Evolutionary conservation across 1,139 yeast genomes (phyloP).

Genomic region (Pichiaceae sp.): DNA sequence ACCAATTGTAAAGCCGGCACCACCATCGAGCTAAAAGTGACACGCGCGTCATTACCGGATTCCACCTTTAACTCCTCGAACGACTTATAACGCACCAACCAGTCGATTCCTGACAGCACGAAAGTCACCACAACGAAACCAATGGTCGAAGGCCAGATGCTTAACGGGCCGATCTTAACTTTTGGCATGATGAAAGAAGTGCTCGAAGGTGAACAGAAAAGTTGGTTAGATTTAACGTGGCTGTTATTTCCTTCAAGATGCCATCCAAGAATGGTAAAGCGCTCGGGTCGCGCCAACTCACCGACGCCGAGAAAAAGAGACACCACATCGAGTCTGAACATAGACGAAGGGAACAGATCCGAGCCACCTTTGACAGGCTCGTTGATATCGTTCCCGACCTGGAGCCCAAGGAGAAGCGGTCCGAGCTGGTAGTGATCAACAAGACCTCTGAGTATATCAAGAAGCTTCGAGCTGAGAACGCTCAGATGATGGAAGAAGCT

Average conservation of each 20-base stretch:
- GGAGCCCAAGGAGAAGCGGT: slow-evolving; percentile 26
- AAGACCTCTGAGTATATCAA: slow-evolving; percentile 22
- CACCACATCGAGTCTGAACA: slow-evolving; percentile 35
- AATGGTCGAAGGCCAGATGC: slow-evolving; percentile 8
- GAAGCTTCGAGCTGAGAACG: slow-evolving; percentile 15
- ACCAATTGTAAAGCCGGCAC: slow-evolving; percentile 56
- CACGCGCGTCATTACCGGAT: slow-evolving; percentile 7
- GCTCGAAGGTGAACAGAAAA: too few relatives aligned
- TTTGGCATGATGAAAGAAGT: slow-evolving; percentile 5
- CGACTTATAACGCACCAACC: slow-evolving; percentile 16
- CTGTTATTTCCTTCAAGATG: too few relatives aligned
- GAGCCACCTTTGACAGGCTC: slow-evolving; percentile 30
- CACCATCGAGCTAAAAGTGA: slow-evolving; percentile 17
- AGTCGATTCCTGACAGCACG: slow-evolving; percentile 16
- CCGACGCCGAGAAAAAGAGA: slow-evolving; percentile 29
- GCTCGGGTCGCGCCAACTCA: slow-evolving; percentile 16
- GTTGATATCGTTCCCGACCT: slow-evolving; percentile 31
- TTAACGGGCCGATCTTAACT: slow-evolving; percentile 3
- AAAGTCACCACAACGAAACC: slow-evolving; percentile 12
- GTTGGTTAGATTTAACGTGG: too few relatives aligned
- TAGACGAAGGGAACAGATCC: slow-evolving; percentile 30
- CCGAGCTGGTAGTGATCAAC: slow-evolving; percentile 28
- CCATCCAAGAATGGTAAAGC: too few relatives aligned
- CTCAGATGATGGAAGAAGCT: slow-evolving; percentile 11
- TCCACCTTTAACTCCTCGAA: slow-evolving; percentile 9